phyloP scores from a whole-genome alignment of 768 basidiomycete species.

The Amylocystis lapponica region DNA sequence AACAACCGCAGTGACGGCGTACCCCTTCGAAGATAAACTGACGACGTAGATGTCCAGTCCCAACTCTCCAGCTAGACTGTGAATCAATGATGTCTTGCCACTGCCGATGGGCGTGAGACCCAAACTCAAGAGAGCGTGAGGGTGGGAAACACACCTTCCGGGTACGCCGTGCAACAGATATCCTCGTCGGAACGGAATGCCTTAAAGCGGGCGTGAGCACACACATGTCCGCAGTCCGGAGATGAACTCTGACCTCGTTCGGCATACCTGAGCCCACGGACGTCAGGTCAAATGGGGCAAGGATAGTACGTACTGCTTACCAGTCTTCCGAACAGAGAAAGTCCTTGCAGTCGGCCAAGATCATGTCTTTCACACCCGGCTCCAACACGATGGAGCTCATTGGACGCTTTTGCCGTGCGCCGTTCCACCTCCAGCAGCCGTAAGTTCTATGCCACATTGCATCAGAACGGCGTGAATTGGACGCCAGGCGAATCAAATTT shows the following conservation, averaged over 20 bases:
- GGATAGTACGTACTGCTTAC: constrained; percentile 38
- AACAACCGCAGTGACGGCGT: constrained; percentile 26
- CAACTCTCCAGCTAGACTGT: constrained; percentile 80
- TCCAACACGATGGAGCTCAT: constrained; percentile 92
- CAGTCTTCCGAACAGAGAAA: constrained; percentile 82
- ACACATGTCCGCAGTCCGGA: not conserved
- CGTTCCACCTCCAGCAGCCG: constrained; percentile 83
- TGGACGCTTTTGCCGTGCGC: constrained; percentile 81
- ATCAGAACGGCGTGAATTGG: constrained; percentile 6
- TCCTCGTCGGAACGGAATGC: constrained; percentile 84
- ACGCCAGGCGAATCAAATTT: too few species aligned
- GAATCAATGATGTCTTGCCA: constrained; percentile 83
- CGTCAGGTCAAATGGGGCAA: constrained; percentile 13
- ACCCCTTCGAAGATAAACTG: constrained; percentile 85
- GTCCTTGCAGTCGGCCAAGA: constrained; percentile 80
- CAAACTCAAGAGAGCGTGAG: constrained; percentile 2
- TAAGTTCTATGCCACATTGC: constrained; percentile 43
- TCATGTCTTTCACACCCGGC: constrained; percentile 88
- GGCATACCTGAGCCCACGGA: constrained; percentile 60
- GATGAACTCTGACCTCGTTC: constrained; percentile 67
- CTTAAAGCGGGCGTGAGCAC: constrained; percentile 31
- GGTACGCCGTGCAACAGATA: constrained; percentile 83
- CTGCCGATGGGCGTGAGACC: constrained; percentile 32
- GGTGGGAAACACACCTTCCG: constrained; percentile 50
- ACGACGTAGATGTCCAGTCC: constrained; percentile 90